Conservation (phyloP, 192 early-diverging fungal species). For the Backusella westeae region DNA sequence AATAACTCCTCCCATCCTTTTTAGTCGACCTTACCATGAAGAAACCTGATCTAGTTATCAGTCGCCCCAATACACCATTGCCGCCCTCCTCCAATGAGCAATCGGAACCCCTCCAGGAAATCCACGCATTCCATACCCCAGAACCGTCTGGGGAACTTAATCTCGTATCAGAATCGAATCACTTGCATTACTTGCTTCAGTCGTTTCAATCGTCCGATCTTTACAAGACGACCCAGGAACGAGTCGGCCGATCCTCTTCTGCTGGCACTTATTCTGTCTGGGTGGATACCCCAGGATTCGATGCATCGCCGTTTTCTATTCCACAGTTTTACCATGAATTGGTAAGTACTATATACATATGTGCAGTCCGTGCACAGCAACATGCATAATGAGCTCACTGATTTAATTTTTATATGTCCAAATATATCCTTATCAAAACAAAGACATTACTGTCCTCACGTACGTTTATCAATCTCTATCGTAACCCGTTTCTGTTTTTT, state of each 20-base stretch:
- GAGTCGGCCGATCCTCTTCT: not conserved
- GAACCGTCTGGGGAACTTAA: slow-evolving; percentile 15
- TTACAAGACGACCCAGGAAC: not conserved
- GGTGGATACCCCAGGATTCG: not conserved
- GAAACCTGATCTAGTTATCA: slow-evolving; percentile 16
- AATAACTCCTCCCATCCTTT: not conserved
- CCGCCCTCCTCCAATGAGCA: not conserved
- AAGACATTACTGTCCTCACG: slow-evolving; percentile 37
- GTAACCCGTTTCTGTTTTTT: slow-evolving; percentile 50
- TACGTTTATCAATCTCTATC: slow-evolving; percentile 52
- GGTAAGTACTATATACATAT: not conserved
- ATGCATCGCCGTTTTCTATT: slow-evolving; percentile 16
- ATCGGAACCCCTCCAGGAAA: not conserved
- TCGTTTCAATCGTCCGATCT: slow-evolving; percentile 21
- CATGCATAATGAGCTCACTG: not conserved
- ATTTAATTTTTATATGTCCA: not conserved
- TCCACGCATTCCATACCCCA: not conserved
- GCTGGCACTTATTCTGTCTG: slow-evolving; percentile 13
- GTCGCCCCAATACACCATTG: slow-evolving; percentile 16
- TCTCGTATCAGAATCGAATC: slow-evolving; percentile 27
- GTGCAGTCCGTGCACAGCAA: not conserved
- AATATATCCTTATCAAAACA: not conserved
- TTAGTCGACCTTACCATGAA: slow-evolving; percentile 40
- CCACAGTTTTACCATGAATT: slow-evolving; percentile 27
- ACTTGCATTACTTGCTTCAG: slow-evolving; percentile 25